These are phyloP conservation scores for Chlorella sp. DNA, from an alignment of 139 green algal species.

Conservation along the genomic window DNA sequence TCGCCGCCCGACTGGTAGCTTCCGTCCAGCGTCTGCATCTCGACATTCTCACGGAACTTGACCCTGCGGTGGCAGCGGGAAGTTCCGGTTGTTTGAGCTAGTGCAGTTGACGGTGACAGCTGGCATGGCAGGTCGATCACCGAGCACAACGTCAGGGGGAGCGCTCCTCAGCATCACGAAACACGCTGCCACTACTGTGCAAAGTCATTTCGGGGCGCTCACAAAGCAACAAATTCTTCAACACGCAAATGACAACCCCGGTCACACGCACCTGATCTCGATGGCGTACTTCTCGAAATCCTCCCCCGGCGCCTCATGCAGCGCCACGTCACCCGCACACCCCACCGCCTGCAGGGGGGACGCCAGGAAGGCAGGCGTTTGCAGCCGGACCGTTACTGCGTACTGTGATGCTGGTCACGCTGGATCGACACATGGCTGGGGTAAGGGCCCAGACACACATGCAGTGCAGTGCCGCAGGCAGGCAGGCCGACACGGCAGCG, in stretches of 20 bases:
- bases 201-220: no score
- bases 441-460: neutral
- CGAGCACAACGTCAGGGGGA: no score
- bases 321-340: constrained; percentile 79
- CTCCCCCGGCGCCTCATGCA: constrained; percentile 63
- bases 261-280: constrained; percentile 63
- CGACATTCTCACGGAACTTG: constrained; percentile 83
- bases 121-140: no score
- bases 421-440: no score
- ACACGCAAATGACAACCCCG: no score
- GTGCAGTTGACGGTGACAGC: neutral
- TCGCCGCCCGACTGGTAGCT: constrained; percentile 93
- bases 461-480: neutral
- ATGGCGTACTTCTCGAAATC: constrained; percentile 83
- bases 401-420: neutral
- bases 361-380: neutral
- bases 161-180: no score
- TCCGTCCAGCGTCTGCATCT: constrained; percentile 84
- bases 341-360: constrained; percentile 64
- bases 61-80: constrained; percentile 36
- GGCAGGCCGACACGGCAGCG: neutral
- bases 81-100: neutral
- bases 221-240: no score
- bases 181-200: no score
- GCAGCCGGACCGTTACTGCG: no score